phyloP scores from a whole-genome alignment of 1,284 basidiomycete genomes.

The Wallemia ichthyophaga region DNA sequence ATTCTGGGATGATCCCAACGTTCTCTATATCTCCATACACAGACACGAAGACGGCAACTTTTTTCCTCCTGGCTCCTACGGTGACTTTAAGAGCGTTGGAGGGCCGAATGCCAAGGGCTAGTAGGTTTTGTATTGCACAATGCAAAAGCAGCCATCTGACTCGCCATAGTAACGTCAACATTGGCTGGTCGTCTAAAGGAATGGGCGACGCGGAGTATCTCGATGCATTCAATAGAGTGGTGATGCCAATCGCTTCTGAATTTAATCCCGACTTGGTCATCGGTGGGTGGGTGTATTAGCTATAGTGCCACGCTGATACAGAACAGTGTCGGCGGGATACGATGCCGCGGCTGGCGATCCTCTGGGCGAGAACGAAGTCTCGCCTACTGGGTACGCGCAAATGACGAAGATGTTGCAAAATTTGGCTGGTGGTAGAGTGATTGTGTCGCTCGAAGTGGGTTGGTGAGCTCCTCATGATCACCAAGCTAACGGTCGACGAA shows the following conservation, averaged over 20 bases:
- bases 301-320: no score
- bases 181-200: constrained; percentile 67
- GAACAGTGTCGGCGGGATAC: constrained; percentile 81
- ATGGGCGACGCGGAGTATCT: constrained; percentile 92
- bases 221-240: constrained; percentile 74
- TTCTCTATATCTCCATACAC: constrained; percentile 84
- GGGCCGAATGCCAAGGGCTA: constrained; percentile 51
- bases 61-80: constrained; percentile 76
- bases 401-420: constrained; percentile 90
- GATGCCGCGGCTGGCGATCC: constrained; percentile 83
- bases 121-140: constrained; percentile 21
- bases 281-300: constrained; percentile 24
- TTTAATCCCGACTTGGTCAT: constrained; percentile 88
- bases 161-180: constrained; percentile 47
- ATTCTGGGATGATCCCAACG: constrained; percentile 65
- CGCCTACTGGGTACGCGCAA: constrained; percentile 82
- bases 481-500: constrained; percentile 12
- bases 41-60: constrained; percentile 70
- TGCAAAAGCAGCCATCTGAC: no score
- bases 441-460: constrained; percentile 69
- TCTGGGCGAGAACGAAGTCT: constrained; percentile 65
- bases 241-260: constrained; percentile 92
- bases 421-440: constrained; percentile 58
- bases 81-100: constrained; percentile 55
- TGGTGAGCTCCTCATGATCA: background rate